phyloP scores from a whole-genome alignment of 1,284 basidiomycete genomes.

The Fereydounia khargensis region DNA sequence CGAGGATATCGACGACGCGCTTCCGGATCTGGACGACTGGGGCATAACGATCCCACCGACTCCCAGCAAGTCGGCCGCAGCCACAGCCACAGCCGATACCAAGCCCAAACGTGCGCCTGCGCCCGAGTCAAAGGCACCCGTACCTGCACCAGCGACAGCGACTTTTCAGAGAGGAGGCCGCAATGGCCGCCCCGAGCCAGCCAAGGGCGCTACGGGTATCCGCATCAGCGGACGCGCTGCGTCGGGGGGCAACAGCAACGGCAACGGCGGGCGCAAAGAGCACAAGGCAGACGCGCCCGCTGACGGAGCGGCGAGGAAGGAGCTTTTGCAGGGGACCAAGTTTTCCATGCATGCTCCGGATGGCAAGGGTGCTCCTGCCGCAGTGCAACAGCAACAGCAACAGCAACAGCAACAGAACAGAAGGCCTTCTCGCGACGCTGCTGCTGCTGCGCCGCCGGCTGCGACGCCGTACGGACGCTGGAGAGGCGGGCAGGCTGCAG shows the following conservation, averaged over 20 bases:
- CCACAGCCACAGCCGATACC: no score
- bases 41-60: conserved; percentile 21
- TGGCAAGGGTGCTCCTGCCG: not conserved
- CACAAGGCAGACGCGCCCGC: not conserved
- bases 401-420: no score
- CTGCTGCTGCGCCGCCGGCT: no score
- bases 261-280: not conserved
- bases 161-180: no score
- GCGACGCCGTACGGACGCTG: conserved; percentile 26
- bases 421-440: no score
- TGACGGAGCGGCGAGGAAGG: not conserved
- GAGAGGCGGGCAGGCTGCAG: conserved; percentile 5
- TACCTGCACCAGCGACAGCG: no score
- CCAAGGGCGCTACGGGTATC: conserved; percentile 10
- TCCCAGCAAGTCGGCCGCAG: not conserved
- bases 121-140: no score
- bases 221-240: conserved; percentile 25
- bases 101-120: no score
- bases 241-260: no score
- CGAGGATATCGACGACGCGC: conserved; percentile 36
- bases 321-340: not conserved
- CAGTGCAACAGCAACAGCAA: no score
- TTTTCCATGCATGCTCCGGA: not conserved
- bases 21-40: conserved; percentile 45
- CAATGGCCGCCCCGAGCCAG: no score